Conservation (phyloP, 1,284 basidiomycete species). For the Abortiporus biennis region DNA sequence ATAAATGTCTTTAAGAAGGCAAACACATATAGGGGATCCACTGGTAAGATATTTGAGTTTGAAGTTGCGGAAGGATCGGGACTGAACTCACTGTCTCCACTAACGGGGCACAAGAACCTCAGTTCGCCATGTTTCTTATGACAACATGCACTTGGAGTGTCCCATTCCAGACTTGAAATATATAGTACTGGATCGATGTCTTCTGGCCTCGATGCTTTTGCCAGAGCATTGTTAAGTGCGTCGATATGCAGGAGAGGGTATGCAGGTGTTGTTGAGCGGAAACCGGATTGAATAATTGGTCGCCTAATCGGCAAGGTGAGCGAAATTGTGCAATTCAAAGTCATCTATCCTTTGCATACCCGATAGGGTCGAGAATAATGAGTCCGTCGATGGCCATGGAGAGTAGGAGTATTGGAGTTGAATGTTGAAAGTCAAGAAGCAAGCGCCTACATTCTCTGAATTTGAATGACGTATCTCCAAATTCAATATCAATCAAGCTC, state of each 20-base stretch:
- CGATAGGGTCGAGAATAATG: constrained; percentile 79
- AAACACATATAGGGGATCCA: constrained; percentile 87
- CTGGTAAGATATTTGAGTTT: constrained; percentile 32
- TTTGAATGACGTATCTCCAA: too few relatives aligned
- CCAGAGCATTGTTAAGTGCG: constrained; percentile 70
- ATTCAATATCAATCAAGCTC: too few relatives aligned
- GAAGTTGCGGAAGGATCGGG: constrained; percentile 7
- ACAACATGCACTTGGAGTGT: constrained; percentile 66
- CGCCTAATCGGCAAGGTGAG: constrained; percentile 58
- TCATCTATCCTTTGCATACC: constrained; percentile 47
- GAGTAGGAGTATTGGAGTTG: neutral
- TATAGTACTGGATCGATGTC: constrained; percentile 70
- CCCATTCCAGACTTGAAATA: constrained; percentile 43
- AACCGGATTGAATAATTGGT: constrained; percentile 89
- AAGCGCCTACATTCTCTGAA: too few relatives aligned
- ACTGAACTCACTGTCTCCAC: constrained; percentile 60
- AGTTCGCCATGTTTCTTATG: constrained; percentile 77
- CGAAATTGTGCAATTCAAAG: neutral
- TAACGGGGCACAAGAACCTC: constrained; percentile 76
- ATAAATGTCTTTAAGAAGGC: constrained; percentile 84
- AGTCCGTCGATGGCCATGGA: constrained; percentile 85
- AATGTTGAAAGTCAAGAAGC: too few relatives aligned
- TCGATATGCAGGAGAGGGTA: constrained; percentile 87
- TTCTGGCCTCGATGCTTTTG: constrained; percentile 43
- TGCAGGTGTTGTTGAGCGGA: constrained; percentile 70